Evolutionary conservation across 148 eudicot species (phyloP).

Genomic region (Salicornia ramosissima): DNA sequence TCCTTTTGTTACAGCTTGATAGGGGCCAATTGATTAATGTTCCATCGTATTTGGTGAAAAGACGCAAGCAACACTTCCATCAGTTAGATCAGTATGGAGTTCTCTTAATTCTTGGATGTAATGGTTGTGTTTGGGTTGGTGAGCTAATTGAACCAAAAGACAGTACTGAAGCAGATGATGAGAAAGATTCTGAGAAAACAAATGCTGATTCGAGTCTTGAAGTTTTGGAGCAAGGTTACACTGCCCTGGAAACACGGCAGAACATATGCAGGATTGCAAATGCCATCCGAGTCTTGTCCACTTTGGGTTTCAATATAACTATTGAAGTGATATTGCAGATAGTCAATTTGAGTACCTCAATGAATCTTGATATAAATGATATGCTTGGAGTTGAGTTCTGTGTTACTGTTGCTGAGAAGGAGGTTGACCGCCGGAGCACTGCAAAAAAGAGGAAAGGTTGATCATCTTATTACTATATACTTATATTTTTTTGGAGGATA

Average conservation of each 20-base stretch:
- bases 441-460: slow-evolving; percentile 33
- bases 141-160: slow-evolving; percentile 61
- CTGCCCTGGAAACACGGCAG: slow-evolving; percentile 58
- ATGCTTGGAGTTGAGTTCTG: slow-evolving; percentile 92
- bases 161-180: slow-evolving; percentile 50
- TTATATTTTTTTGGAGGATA: not conserved
- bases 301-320: slow-evolving; percentile 62
- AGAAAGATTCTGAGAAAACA: slow-evolving; percentile 35
- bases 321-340: slow-evolving; percentile 51
- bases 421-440: slow-evolving; percentile 61
- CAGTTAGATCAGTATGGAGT: slow-evolving; percentile 57
- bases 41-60: slow-evolving; percentile 82
- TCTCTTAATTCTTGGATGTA: slow-evolving; percentile 75
- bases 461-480: not conserved
- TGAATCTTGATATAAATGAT: slow-evolving; percentile 60
- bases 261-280: slow-evolving; percentile 79
- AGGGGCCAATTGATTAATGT: slow-evolving; percentile 66
- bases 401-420: slow-evolving; percentile 78
- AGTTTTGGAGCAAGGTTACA: slow-evolving; percentile 40
- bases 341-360: slow-evolving; percentile 45
- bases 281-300: slow-evolving; percentile 63
- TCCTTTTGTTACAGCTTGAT: slow-evolving; percentile 51
- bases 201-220: slow-evolving; percentile 24
- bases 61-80: slow-evolving; percentile 84
- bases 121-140: slow-evolving; percentile 93